Evolutionary conservation across 768 basidiomycete species (phyloP).

Genomic region (Strobilomyces confusus): DNA sequence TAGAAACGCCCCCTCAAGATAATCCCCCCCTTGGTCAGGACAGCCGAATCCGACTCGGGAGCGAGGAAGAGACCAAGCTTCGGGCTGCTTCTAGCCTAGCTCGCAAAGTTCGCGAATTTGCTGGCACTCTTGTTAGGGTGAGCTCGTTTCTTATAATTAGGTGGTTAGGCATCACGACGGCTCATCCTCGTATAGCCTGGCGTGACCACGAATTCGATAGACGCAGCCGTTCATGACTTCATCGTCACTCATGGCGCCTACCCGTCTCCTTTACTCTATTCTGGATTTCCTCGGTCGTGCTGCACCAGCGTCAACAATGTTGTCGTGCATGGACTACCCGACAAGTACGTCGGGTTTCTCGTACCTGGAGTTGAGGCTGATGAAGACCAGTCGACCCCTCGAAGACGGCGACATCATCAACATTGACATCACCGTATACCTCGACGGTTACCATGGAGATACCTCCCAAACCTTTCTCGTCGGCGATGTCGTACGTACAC

Average conservation of each 20-base stretch:
- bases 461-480: slow-evolving; percentile 83
- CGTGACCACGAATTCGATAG: slow-evolving; percentile 72
- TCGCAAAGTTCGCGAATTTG: slow-evolving; percentile 50
- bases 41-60: slow-evolving; percentile 46
- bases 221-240: slow-evolving; percentile 66
- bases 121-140: slow-evolving; percentile 52
- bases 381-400: slow-evolving; percentile 58
- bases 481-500: slow-evolving; percentile 60
- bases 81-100: slow-evolving; percentile 56
- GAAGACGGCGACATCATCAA: slow-evolving; percentile 85
- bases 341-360: slow-evolving; percentile 54
- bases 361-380: background rate
- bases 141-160: background rate
- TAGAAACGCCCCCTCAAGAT: slow-evolving; percentile 4
- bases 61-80: slow-evolving; percentile 48
- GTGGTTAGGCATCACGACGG: background rate
- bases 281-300: slow-evolving; percentile 47
- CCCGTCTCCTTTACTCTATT: slow-evolving; percentile 80
- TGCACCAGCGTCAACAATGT: slow-evolving; percentile 83
- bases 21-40: too few species aligned
- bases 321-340: slow-evolving; percentile 85
- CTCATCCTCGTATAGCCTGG: slow-evolving; percentile 45
- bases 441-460: slow-evolving; percentile 87
- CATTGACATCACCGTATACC: slow-evolving; percentile 80
- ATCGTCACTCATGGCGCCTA: slow-evolving; percentile 71